These are phyloP conservation scores for Vitis riparia DNA, from an alignment of 164 flowering plant genomes.

Conservation along the genomic window DNA sequence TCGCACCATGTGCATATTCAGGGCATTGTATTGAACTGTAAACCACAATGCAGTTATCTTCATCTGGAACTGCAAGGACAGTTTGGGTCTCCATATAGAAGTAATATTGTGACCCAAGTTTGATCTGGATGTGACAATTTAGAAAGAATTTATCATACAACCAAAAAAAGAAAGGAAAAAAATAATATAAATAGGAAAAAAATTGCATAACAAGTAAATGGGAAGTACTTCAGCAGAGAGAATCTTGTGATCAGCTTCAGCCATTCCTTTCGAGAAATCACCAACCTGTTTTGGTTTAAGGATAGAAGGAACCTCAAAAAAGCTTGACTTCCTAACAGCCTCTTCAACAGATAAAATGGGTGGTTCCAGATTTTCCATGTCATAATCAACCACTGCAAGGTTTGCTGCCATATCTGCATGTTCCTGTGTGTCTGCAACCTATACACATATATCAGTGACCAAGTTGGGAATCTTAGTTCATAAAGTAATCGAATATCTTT, in stretches of 20 bases:
- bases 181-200: not conserved
- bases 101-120: constrained; percentile 79
- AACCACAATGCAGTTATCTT: constrained; percentile 83
- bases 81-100: constrained; percentile 95
- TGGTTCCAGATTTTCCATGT: constrained; percentile 54
- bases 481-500: no score
- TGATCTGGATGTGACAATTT: constrained; percentile 45
- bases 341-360: constrained; percentile 88
- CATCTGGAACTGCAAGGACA: constrained; percentile 90
- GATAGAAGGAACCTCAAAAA: constrained; percentile 71
- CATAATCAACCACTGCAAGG: constrained; percentile 66
- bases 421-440: constrained; percentile 88
- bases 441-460: not conserved
- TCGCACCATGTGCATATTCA: constrained; percentile 48
- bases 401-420: constrained; percentile 79
- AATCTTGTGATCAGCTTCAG: constrained; percentile 82
- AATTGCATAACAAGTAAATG: not conserved
- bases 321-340: constrained; percentile 79
- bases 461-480: not conserved
- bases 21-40: constrained; percentile 77
- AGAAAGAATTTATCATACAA: not conserved
- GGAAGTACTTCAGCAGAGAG: constrained; percentile 61
- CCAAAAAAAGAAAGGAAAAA: no score
- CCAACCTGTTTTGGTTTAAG: constrained; percentile 58
- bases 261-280: constrained; percentile 76